A percentile compares a stretch with the other conserved stretches of the same genome.
phyloP scores from a whole-genome alignment of 208 protist species.

The Leptomonas seymouri region DNA sequence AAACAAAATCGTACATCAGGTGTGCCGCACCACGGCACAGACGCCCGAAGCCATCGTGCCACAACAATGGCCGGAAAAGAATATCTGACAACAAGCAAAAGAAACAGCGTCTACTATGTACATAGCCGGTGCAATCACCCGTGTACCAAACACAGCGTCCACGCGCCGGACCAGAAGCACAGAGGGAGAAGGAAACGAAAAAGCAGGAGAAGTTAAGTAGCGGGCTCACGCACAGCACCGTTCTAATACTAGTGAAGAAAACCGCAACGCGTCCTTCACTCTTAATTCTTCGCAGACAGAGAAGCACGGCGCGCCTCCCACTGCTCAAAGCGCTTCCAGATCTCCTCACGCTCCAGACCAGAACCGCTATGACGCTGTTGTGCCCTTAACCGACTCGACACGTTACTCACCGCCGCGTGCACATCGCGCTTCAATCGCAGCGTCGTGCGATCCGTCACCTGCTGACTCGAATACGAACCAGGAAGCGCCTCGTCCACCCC shows the following conservation, averaged over 20 bases:
- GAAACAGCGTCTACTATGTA: too few species aligned
- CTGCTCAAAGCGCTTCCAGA: conserved; percentile 72
- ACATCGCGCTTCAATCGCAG: conserved; percentile 33
- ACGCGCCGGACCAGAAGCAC: neutral
- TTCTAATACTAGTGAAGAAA: too few species aligned
- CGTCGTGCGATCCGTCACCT: conserved; percentile 20
- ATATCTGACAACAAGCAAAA: too few species aligned
- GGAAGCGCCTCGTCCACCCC: neutral
- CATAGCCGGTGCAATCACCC: too few species aligned
- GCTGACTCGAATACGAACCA: conserved; percentile 6
- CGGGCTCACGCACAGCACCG: neutral
- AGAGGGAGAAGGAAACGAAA: neutral
- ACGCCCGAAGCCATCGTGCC: too few species aligned
- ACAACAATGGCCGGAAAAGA: too few species aligned
- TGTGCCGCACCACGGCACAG: too few species aligned
- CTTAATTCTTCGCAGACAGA: neutral
- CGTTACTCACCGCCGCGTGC: conserved; percentile 37
- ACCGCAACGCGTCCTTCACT: neutral
- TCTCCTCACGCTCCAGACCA: conserved; percentile 13
- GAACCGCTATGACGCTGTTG: conserved; percentile 17
- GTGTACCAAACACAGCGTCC: too few species aligned
- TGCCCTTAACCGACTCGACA: conserved; percentile 38
- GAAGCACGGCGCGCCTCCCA: conserved; percentile 59
- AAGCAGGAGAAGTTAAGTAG: neutral
- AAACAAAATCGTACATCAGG: too few species aligned